Conservation (phyloP, 2,329 filamentous ascomycete species). For the Colletotrichum tabaci region DNA sequence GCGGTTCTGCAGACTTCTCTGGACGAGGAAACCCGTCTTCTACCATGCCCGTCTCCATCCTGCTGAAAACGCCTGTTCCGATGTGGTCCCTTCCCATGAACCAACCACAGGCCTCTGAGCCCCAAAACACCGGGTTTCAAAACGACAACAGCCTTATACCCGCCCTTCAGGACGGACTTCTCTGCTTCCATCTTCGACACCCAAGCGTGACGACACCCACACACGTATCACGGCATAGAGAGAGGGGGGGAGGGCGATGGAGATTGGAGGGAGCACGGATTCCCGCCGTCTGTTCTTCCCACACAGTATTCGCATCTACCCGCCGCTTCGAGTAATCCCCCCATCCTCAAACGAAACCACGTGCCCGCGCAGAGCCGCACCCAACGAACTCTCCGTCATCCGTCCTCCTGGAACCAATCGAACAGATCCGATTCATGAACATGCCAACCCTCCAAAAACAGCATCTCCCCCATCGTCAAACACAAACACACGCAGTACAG, state of each 20-base stretch:
- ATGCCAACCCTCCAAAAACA: not conserved
- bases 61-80: conserved; percentile 3
- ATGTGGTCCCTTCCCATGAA: not conserved
- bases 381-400: not conserved
- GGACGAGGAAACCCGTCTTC: not conserved
- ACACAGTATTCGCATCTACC: conserved; percentile 13
- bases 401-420: too few relatives aligned
- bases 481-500: not conserved
- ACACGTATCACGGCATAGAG: not conserved
- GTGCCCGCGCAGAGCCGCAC: conserved; percentile 31
- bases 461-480: not conserved
- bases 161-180: not conserved
- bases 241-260: not conserved
- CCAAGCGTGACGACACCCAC: not conserved
- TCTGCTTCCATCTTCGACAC: not conserved
- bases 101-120: not conserved
- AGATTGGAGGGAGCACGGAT: conserved; percentile 6
- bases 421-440: conserved; percentile 1
- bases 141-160: conserved; percentile 3
- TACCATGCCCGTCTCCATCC: not conserved
- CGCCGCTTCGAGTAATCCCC: conserved; percentile 15
- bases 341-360: conserved; percentile 12
- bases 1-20: not conserved
- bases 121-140: conserved; percentile 25
- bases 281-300: conserved; percentile 20